Base-by-base conservation (phyloP, 2,329 filamentous ascomycete species). In the Periconia digitata region DNA sequence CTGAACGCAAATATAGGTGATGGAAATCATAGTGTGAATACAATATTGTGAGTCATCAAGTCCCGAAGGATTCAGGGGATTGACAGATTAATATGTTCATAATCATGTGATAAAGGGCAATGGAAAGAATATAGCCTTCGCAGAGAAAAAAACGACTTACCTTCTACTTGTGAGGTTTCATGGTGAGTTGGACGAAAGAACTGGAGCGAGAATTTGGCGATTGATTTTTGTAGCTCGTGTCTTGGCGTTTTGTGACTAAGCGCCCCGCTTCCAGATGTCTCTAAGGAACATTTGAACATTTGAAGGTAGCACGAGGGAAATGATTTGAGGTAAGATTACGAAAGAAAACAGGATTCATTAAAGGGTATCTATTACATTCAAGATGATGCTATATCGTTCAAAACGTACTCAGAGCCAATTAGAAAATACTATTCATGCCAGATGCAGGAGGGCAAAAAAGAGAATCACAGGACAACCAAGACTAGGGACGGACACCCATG, bases 21-120 rank as follows among this genome's bases (percentile, higher is more conserved):
- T 4, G 3, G 27, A 32, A 49, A 62, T 71, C 69, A 72, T 68
- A 66, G 63, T 67, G 70, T 71, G 59, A 72, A 72, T 64, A 68
- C 64, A 65, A 68, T 67, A 56, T 58, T 54, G 73, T 59, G 52
- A 60, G 73, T 80, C 75, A 72, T 81, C 77, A 78, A 70, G 76
- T 73, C 73, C 76, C 69, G 58, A 75, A 62, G 75, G 75, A 73
- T 76, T 89, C 85, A 87, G 86, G 79, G 84, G 86, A 90, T 89
- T 90, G 86, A 90, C 86, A 90, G 86, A 90, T 89, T 67, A 63
- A 84, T 77, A 76, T 75, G 78, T 75, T 84, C 83, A 85, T 88
- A 85, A 87, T 88, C 74, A 74, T 74, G 47, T 51, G 53, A 53
- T 21, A 27, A 10, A 49, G 24, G 42, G 34, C 40, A 20, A 21